Base-by-base conservation (phyloP, 2,329 filamentous ascomycete genomes). In the Dothideomycetes sp. region DNA sequence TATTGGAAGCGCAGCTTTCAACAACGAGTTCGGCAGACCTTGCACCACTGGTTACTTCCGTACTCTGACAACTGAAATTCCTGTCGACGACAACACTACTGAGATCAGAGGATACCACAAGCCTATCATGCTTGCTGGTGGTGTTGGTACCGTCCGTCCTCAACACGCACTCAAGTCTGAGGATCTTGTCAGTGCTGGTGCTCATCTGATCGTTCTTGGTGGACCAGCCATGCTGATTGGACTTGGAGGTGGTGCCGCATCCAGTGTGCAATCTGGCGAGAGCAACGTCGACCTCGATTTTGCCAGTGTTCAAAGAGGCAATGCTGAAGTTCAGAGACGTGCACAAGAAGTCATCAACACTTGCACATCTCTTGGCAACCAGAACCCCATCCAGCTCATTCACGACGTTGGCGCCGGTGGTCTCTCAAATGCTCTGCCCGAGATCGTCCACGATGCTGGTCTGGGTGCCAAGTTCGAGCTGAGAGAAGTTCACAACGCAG, bases 271-370 rank as follows among this genome's bases (percentile, higher is more conserved):
- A 25, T 91, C 86, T 13, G 84, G 83, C 33, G 86, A 95, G 65
- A 82, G 82, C 22, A 91, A 84, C 33, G 86, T 88, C 1, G 88
- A 95, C 51, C 72, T 98, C 2, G 91, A 98, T 60, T 98, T 96
- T 63, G 86, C 89, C 53, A 95, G 87, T 67, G 91, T 98, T 22
- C 91, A 98, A 65, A 75, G 91, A 64, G 91, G 89, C 33, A 98
- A 98, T 57, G 88, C 91, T 1, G 91, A 98, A 64, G 89, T 96
- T 62, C 86, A 98, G 63, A 75, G 91, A 47, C 76, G 91, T 52
- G 91, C 89, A 2, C 91, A 98, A 65, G 94, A 96, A 76, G 91
- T 98, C 49, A 98, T 98, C 63, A 91, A 96, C 62, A 81, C 86
- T 4, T 98, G 91, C 60, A 79, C 84, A 19, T 81, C 85, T 3